Base-by-base conservation (phyloP, 2,329 filamentous ascomycete species). In the Alternaria novae-zelandiae region DNA sequence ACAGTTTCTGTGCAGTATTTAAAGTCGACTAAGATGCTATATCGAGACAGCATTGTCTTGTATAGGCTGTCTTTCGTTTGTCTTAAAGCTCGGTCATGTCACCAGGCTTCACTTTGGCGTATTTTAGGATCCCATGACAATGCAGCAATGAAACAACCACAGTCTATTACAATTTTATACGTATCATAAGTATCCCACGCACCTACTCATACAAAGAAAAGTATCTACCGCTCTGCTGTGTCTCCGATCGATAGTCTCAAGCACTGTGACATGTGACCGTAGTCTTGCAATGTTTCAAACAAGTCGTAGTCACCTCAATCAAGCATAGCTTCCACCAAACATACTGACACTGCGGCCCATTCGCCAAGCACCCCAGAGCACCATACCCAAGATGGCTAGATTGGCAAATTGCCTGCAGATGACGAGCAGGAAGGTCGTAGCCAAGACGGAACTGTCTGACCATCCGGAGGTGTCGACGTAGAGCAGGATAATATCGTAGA, bases 351-450 rank as follows among this genome's bases (percentile, higher is more conserved):
- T 63, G 28, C 55, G 46, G 0, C 60, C 55, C 55, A 63, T 63
- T 11, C 60, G 47, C 60, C 60, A 63, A n/a, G 60, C 60, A 13
- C 60, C 60, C 55, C 55, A 63, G 5, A 63, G 45, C 7, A 63
- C 50, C 55, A 63, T 59, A 3, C 25, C 55, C 15, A 63, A 30
- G 13, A 63, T 59, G 3, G 30, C 28, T 17, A 63, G 23, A 13
- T 63, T 59, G 5, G 60, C 54, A 45, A 44, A 59, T 11, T 59
- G 60, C 43, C 60, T 49, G 30, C 43, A 54, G 3, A 63, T 44
- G 13, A 63, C 45, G 10, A 63, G 49, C 30, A 59, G 23, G 12
- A 63, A 59, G 1, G 49, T 63, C 5, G 25, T 63, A 26, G 55
- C 60, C 12, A 54, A 23, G n/a, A 46, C 23, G 3, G 54, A 17